phyloP scores from a whole-genome alignment of 2,329 filamentous ascomycete genomes.

The Chaetomium strumarium region DNA sequence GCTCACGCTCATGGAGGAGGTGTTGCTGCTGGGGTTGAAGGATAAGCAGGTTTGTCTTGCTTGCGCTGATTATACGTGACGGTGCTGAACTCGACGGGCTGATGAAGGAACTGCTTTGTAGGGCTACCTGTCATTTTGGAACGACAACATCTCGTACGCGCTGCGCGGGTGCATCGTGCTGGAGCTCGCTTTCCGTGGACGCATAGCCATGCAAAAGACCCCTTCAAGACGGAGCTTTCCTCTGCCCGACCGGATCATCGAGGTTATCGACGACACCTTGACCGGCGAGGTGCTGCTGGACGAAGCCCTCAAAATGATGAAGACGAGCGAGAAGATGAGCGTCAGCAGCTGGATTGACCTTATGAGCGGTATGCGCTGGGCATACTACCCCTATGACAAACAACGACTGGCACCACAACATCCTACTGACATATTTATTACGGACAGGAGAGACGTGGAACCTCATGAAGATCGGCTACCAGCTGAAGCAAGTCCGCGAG shows the following conservation, averaged over 20 bases:
- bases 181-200: conserved; percentile 90
- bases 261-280: conserved; percentile 93
- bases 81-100: conserved; percentile 4
- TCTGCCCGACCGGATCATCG: conserved; percentile 86
- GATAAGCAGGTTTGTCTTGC: conserved; percentile 76
- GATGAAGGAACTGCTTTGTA: conserved; percentile 32
- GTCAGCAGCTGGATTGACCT: conserved; percentile 98
- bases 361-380: conserved; percentile 70
- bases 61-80: neutral
- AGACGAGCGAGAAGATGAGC: conserved; percentile 99
- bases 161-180: conserved; percentile 97
- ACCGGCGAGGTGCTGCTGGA: conserved; percentile 96
- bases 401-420: neutral
- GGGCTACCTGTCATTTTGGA: conserved; percentile 99
- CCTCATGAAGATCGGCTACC: conserved; percentile 99
- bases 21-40: conserved; percentile 89
- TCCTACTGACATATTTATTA: conserved; percentile 4
- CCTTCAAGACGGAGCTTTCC: conserved; percentile 86
- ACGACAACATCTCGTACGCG: conserved; percentile 99
- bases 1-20: conserved; percentile 97
- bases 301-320: conserved; percentile 99
- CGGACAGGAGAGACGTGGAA: conserved; percentile 93
- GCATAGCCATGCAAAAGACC: conserved; percentile 98
- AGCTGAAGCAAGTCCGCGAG: conserved; percentile 98
- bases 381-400: neutral